phyloP scores from a whole-genome alignment of 2,329 filamentous ascomycete genomes.

The Cercospora canescens region DNA sequence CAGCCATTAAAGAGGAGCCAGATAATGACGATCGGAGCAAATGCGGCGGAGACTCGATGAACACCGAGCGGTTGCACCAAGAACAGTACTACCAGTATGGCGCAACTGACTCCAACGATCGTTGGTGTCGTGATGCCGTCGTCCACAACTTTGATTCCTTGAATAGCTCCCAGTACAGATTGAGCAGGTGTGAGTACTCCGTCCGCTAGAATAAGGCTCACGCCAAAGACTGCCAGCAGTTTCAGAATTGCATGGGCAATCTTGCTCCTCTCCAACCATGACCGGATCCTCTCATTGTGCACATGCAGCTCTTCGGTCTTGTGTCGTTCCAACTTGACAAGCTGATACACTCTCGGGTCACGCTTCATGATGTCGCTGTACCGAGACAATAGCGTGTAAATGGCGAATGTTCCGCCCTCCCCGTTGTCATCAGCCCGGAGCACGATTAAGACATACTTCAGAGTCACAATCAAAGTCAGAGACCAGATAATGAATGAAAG shows the following conservation, averaged over 20 bases:
- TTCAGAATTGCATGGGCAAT: slow-evolving; percentile 57
- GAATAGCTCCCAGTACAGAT: slow-evolving; percentile 68
- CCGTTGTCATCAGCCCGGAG: slow-evolving; percentile 68
- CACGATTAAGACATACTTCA: slow-evolving; percentile 68
- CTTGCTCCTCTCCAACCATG: slow-evolving; percentile 58
- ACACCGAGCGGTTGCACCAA: slow-evolving; percentile 36
- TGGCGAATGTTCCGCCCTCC: slow-evolving; percentile 68
- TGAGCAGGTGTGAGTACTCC: slow-evolving; percentile 69
- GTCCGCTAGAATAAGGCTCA: slow-evolving; percentile 66
- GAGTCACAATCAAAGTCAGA: slow-evolving; percentile 65
- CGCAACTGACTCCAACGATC: slow-evolving; percentile 64
- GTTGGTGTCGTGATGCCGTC: slow-evolving; percentile 56
- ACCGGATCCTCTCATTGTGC: slow-evolving; percentile 54
- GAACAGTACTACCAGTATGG: slow-evolving; percentile 54
- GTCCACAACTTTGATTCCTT: slow-evolving; percentile 57
- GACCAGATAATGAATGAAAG: slow-evolving; percentile 70
- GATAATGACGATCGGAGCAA: slow-evolving; percentile 66
- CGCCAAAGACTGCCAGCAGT: slow-evolving; percentile 62
- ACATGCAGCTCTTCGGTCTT: slow-evolving; percentile 56
- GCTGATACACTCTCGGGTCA: slow-evolving; percentile 56
- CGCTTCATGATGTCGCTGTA: slow-evolving; percentile 60
- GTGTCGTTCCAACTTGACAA: slow-evolving; percentile 61
- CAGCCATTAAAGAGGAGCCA: slow-evolving; percentile 64
- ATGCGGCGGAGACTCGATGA: slow-evolving; percentile 58
- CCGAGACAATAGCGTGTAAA: slow-evolving; percentile 64